Base-by-base conservation (phyloP, 352 stramenopile genomes). In the Phytophthora niederhauseri region DNA sequence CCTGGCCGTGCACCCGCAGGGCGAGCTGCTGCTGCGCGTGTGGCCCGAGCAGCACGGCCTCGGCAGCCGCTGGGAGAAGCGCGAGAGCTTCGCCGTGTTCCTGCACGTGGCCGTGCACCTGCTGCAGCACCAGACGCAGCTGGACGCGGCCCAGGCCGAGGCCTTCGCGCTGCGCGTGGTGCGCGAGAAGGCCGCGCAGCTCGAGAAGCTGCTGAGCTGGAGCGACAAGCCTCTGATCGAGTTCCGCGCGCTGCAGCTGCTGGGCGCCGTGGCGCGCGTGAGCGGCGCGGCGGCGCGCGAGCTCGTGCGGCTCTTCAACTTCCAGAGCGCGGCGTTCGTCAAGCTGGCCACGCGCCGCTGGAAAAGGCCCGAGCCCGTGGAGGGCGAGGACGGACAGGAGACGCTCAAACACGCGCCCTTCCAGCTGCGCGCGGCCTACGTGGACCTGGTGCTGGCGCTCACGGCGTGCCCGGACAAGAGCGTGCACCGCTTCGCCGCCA, bases 171-270 rank as follows among this genome's bases (percentile, higher is more conserved):
- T 93, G 41, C 75, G 79, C 36, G 61, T 95, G 3, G 66, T 94
- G 31, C 87, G 85, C 30, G 88, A 93, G 41, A 94, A 92, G 73
- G 76, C 69, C 50, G 63, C 74, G 55, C 68, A 67, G 36, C 69
- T 94, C 3, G 82, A 93, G 63, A 96, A 92, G 65, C 59, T 89
- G 54, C 63, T 96, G 38, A 84, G 82, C 46, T 96, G 89, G 89
- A 94, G 83, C 58, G 89, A 96, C 78, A 95, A 95, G 73, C 89
- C 89, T 14, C 55, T 85, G 15, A 87, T 96, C 57, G 85, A 91
- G 60, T 91, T 84, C 66, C 75, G 82, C 43, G 84, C 85, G 28
- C 79, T 96, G 51, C 61, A 89, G 62, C 71, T 96, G 38, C 73
- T 92, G 61, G 73, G 70, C 0, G 22, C 22, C 1, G 71, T 95